Conservation (phyloP, 352 stramenopile genomes). For the Aphanomyces euteiches region DNA sequence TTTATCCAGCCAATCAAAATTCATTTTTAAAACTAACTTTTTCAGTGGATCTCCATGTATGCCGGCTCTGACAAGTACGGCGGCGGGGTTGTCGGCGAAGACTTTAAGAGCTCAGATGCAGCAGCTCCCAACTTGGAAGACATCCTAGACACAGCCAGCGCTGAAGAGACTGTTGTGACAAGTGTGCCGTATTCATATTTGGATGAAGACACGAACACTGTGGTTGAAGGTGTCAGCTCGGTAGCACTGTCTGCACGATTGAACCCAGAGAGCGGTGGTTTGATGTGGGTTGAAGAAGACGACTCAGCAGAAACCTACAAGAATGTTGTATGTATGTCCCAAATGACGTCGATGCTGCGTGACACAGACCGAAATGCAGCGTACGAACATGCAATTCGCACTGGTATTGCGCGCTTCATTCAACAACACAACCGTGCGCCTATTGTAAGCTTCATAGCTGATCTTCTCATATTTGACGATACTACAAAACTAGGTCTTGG, state of each 20-base stretch:
- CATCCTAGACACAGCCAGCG: conserved; percentile 66
- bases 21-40: too few species aligned
- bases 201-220: conserved; percentile 48
- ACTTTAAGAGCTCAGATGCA: conserved; percentile 39
- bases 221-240: conserved; percentile 58
- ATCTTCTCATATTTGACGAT: too few species aligned
- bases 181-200: conserved; percentile 78
- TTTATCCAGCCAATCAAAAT: too few species aligned
- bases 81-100: conserved; percentile 60
- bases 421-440: conserved; percentile 42
- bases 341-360: conserved; percentile 86
- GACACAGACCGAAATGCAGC: conserved; percentile 71
- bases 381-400: conserved; percentile 70
- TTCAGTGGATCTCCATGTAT: conserved; percentile 46
- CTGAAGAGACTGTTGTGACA: conserved; percentile 76
- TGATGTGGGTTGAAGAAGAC: conserved; percentile 79
- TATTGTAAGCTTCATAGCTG: conserved; percentile 32
- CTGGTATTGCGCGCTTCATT: conserved; percentile 55
- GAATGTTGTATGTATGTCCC: conserved; percentile 80
- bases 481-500: conserved; percentile 40
- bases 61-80: conserved; percentile 80
- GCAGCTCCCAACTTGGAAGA: conserved; percentile 50
- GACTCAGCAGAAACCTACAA: conserved; percentile 61
- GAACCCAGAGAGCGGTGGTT: conserved; percentile 60
- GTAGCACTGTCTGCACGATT: conserved; percentile 69